phyloP scores from a whole-genome alignment of 371 early-diverging fungal genomes.

The Mucor lusitanicus region DNA sequence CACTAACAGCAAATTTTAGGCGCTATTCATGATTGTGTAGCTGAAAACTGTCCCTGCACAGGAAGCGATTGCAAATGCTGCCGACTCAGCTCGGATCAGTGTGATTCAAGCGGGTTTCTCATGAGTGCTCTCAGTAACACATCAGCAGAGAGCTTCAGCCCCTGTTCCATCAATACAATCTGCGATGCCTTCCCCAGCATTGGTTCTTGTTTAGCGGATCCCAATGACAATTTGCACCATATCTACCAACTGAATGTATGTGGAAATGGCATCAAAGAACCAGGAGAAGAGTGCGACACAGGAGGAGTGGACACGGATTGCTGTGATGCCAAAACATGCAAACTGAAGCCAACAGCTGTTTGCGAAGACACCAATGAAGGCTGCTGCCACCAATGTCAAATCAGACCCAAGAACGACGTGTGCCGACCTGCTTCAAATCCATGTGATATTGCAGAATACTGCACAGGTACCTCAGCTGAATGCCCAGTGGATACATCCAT shows the following conservation, averaged over 20 bases:
- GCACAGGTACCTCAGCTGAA: constrained; percentile 69
- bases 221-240: constrained; percentile 42
- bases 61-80: constrained; percentile 67
- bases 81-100: constrained; percentile 58
- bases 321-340: constrained; percentile 83
- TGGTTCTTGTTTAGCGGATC: constrained; percentile 64
- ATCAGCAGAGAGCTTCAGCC: constrained; percentile 70
- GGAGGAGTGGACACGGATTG: constrained; percentile 77
- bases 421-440: constrained; percentile 78
- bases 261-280: constrained; percentile 93
- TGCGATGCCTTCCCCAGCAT: constrained; percentile 57
- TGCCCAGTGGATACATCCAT: constrained; percentile 80
- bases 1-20: constrained; percentile 26
- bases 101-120: constrained; percentile 80
- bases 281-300: constrained; percentile 94
- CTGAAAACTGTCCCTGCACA: constrained; percentile 58
- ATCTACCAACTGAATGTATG: constrained; percentile 64
- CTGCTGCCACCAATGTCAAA: constrained; percentile 82
- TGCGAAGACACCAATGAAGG: constrained; percentile 83
- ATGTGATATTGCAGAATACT: constrained; percentile 85
- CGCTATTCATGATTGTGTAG: constrained; percentile 72
- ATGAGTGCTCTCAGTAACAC: constrained; percentile 87
- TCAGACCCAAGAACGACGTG: constrained; percentile 58
- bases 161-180: constrained; percentile 76
- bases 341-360: constrained; percentile 71